Conservation (phyloP, 176 grass and related monocot species). For the Alloteropsis semialata region DNA sequence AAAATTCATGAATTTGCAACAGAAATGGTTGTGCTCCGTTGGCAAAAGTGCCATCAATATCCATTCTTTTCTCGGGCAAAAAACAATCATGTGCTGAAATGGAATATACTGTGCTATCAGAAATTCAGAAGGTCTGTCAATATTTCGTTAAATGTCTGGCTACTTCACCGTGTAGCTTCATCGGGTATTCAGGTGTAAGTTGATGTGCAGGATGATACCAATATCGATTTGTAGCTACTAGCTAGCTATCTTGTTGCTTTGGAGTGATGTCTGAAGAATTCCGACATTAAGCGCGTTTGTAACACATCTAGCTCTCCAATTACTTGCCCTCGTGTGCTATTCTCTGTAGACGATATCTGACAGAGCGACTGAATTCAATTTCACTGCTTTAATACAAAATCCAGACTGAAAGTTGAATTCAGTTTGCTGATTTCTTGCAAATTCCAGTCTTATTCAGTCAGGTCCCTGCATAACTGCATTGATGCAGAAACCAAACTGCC, state of each 20-base stretch:
- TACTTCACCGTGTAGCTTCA: neutral
- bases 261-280: slow-evolving; percentile 8
- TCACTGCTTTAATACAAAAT: neutral
- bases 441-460: neutral
- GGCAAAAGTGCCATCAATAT: slow-evolving; percentile 22
- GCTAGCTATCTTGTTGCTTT: neutral
- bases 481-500: neutral
- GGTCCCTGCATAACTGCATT: neutral
- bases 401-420: neutral
- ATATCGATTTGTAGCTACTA: neutral
- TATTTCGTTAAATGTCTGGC: neutral
- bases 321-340: neutral
- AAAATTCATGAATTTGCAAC: slow-evolving; percentile 24
- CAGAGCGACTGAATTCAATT: slow-evolving; percentile 15
- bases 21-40: neutral
- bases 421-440: neutral
- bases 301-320: neutral
- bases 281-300: neutral
- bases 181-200: neutral
- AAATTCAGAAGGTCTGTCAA: neutral
- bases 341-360: neutral
- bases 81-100: neutral
- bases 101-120: neutral
- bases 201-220: neutral
- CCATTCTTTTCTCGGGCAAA: slow-evolving; percentile 2